These are phyloP conservation scores for Lophium mytilinum DNA, from an alignment of 495 filamentous ascomycete genomes.

Conservation along the genomic window DNA sequence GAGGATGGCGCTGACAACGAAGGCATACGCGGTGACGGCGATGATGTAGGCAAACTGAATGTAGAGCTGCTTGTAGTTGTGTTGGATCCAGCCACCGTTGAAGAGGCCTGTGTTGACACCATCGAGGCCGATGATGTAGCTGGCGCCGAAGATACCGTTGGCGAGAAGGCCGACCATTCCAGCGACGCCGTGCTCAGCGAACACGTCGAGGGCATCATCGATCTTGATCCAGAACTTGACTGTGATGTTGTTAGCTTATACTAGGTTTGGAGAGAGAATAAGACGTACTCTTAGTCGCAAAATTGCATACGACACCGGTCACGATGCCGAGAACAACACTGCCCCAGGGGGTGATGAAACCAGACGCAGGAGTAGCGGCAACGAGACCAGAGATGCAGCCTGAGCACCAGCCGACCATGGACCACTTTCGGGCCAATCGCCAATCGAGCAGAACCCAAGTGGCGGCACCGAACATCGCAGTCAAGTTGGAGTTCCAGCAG, in stretches of 20 bases:
- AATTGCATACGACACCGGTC: constrained; percentile 83
- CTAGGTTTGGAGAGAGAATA: neutral
- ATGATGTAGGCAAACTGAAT: constrained; percentile 86
- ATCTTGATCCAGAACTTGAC: constrained; percentile 94
- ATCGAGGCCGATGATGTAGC: constrained; percentile 87
- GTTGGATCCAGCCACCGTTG: constrained; percentile 75
- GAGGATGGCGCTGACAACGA: constrained; percentile 75
- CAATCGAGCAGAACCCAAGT: constrained; percentile 92
- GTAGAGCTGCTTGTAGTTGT: constrained; percentile 85
- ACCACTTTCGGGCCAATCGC: constrained; percentile 94
- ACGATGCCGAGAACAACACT: constrained; percentile 77
- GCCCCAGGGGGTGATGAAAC: constrained; percentile 77
- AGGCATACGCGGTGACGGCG: constrained; percentile 66
- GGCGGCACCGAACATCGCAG: constrained; percentile 77
- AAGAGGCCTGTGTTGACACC: constrained; percentile 74
- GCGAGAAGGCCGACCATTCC: constrained; percentile 88
- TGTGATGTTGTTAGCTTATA: constrained; percentile 35
- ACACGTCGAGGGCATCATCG: constrained; percentile 95
- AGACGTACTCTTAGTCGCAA: constrained; percentile 70
- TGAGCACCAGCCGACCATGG: constrained; percentile 98
- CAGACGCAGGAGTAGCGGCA: constrained; percentile 30
- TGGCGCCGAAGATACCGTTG: constrained; percentile 84
- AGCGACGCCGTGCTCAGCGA: constrained; percentile 93
- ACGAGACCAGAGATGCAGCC: constrained; percentile 57
- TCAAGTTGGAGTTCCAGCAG: constrained; percentile 94